Base-by-base conservation (phyloP, 129 eudicot species). In the Cynara cardunculus region DNA sequence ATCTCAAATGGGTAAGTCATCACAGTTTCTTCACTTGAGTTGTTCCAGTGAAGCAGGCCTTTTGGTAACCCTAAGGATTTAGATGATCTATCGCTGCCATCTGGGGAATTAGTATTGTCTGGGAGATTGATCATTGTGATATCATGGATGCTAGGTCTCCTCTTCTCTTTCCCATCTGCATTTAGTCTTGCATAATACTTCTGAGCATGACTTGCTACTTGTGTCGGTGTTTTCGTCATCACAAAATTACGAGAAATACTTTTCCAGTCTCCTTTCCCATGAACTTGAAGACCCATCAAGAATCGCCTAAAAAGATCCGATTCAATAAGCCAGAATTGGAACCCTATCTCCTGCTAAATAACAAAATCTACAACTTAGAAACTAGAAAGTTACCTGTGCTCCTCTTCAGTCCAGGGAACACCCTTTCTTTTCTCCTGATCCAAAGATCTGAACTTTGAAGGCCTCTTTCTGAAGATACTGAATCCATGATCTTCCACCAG, bases 351-450 rank as follows among this genome's bases (percentile, higher is more conserved):
- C 28, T 75, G 37, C 59, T 28, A 26, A 46, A 19, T 13, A 71
- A 66, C 59, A 39, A 59, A 35, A 72, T 64, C 59, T 46, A 73
- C 61, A 30, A 69, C 14, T 11, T 25, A 35, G 18, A 62, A 73
- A 71, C 62, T 69, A 13, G 26, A 37, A 69, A 72, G 24, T 61
- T 68, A 94, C 97, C 92, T 92, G 91, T 95, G 99, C 62, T 95
- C 99, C 11, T 95, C 99, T 84, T 92, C 96, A 3, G 99, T 95
- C 99, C 99, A 95, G 4, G 99, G 97, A 5, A 95, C 88, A 27
- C 99, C 99, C 83, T 95, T 95, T 78, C 87, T 89, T 69, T 92
- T 91, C 84, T 92, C 97, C 2, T 86, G 97, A 71, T 94, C 96
- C 69, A 71, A 86, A 82, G 87, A 73, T 85, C 88, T 81, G 25